Evolutionary conservation across 345 rosid species (phyloP).

Genomic region (Heritiera littoralis): DNA sequence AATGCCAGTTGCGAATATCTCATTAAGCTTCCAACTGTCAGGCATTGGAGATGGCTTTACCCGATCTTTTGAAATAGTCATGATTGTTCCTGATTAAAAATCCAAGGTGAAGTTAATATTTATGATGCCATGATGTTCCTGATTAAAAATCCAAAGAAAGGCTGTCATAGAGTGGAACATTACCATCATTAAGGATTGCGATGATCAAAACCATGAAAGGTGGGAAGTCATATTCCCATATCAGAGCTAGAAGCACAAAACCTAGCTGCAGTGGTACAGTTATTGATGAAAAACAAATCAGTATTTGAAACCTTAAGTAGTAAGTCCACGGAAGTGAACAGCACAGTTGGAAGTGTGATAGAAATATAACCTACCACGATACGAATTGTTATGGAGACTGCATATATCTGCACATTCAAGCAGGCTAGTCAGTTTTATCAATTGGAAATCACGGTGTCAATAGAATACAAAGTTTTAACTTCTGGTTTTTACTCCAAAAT

Average conservation of each 20-base stretch:
- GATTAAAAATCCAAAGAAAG: slow-evolving; percentile 14
- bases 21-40: slow-evolving; percentile 91
- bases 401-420: slow-evolving; percentile 75
- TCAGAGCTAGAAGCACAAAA: slow-evolving; percentile 86
- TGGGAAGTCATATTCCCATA: slow-evolving; percentile 97
- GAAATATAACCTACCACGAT: slow-evolving; percentile 70
- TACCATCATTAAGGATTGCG: slow-evolving; percentile 96
- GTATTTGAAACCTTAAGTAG: background rate
- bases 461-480: background rate
- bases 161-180: slow-evolving; percentile 15
- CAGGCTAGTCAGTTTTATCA: slow-evolving; percentile 31
- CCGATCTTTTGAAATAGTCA: slow-evolving; percentile 87
- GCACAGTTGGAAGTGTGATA: slow-evolving; percentile 5
- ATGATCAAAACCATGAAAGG: slow-evolving; percentile 98
- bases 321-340: slow-evolving; percentile 6
- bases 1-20: slow-evolving; percentile 86
- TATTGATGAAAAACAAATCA: slow-evolving; percentile 11
- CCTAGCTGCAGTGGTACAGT: slow-evolving; percentile 64
- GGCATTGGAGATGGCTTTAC: slow-evolving; percentile 91
- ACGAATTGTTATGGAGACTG: slow-evolving; percentile 90
- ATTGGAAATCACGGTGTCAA: background rate
- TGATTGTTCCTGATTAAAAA: slow-evolving; percentile 71
- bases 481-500: background rate
- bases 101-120: slow-evolving; percentile 2
- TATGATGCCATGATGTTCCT: slow-evolving; percentile 75